phyloP scores from a whole-genome alignment of 202 grass and related monocot genomes.

The Zoysia matrella region DNA sequence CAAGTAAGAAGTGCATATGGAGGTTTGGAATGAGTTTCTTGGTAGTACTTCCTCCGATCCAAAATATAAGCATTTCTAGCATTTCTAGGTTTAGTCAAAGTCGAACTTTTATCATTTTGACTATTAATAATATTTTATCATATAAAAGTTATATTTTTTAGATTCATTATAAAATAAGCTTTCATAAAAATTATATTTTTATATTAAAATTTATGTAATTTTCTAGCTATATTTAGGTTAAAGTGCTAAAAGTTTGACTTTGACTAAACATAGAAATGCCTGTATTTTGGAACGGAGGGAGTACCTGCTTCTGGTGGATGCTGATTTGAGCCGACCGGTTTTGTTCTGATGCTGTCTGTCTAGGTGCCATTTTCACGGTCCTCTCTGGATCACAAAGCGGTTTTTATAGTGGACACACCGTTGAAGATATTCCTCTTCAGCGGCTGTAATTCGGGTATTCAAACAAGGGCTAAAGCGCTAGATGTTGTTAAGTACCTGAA shows the following conservation, averaged over 20 bases:
- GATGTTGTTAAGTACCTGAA: slow-evolving; percentile 88
- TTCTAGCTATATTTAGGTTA: too few relatives aligned
- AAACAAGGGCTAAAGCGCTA: slow-evolving; percentile 83
- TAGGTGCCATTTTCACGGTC: slow-evolving; percentile 76
- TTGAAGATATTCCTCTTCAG: slow-evolving; percentile 82
- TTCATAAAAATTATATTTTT: too few relatives aligned
- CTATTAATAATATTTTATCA: too few relatives aligned
- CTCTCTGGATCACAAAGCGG: slow-evolving; percentile 69
- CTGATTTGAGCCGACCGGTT: slow-evolving; percentile 6
- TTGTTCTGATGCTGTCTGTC: slow-evolving; percentile 15
- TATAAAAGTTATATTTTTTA: too few relatives aligned
- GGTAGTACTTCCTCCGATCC: not conserved
- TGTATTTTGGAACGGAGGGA: too few relatives aligned
- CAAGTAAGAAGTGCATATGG: slow-evolving; percentile 54
- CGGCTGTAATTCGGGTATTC: slow-evolving; percentile 68
- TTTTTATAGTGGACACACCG: slow-evolving; percentile 79
- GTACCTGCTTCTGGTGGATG: not conserved
- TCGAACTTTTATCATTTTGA: too few relatives aligned
- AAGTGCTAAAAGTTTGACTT: too few relatives aligned
- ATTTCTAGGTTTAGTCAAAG: too few relatives aligned
- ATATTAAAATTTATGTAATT: too few relatives aligned
- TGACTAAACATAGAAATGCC: too few relatives aligned
- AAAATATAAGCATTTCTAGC: too few relatives aligned
- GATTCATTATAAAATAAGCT: too few relatives aligned
- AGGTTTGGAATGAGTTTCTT: not conserved